Base-by-base conservation (phyloP, 1,284 basidiomycete genomes). In the Cryptococcus jaspeensis region DNA sequence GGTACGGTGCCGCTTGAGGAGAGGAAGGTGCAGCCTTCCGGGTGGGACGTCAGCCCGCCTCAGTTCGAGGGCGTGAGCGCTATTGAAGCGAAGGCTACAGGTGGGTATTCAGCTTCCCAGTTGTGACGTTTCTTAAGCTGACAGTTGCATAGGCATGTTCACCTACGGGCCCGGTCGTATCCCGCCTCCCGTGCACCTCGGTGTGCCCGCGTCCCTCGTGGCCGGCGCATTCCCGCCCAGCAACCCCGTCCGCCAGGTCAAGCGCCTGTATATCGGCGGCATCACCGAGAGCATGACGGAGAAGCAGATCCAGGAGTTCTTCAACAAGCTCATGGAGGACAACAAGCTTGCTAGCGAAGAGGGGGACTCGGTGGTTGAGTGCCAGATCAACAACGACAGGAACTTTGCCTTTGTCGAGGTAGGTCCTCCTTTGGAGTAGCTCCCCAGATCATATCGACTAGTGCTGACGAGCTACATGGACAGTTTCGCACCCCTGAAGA, bases 371-470 rank as follows among this genome's bases (percentile, higher is more conserved):
- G 91, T 97, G 39, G 83, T 94, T 23, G 87, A 87, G 11, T 92
- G 95, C 1, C 91, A 96, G 71, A 89, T 96, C 80, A 97, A 97
- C 74, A 90, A 92, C 67, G 96, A 98, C 77, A 98, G 97, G 82
- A 92, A 91, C 66, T 98, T 96, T 71, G 96, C 95, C 0, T 97
- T 96, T 72, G 87, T 96, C 54, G 93, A 97, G 81, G 92, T 92
- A 72, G 62, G 81, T 66, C 38, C n/a, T 9, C 8, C 23, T 11
- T 40, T 8, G 35, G 35, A 36, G 32, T 28, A 35, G 28, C 23
- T n/a, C 15, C 15, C 25, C 23, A 22, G 39, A n/a, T 22, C 11
- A 52, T 16, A 28, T 38, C 7, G 1, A 32, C 39, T 5, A 35
- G n/a, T 8, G 25, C 46, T n/a, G 22, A 12, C 13, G n/a, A 37